phyloP scores from a whole-genome alignment of 768 basidiomycete species.

The Lentinula sp. region DNA sequence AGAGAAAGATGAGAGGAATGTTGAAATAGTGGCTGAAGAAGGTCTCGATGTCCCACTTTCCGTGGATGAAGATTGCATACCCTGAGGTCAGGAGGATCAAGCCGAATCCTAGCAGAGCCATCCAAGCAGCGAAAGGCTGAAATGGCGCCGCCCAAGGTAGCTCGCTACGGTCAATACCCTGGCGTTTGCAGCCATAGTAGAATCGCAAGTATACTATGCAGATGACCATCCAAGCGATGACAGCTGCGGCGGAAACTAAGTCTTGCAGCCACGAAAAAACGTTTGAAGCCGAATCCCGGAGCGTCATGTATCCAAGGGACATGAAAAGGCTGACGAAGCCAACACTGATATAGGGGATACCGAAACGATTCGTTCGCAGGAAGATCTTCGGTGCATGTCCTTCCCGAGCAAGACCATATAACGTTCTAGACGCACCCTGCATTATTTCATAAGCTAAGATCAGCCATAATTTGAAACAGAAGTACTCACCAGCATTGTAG shows the following conservation, averaged over 20 bases:
- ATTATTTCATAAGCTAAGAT: not conserved
- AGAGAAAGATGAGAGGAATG: conserved; percentile 36
- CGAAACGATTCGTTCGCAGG: conserved; percentile 38
- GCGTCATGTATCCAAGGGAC: not conserved
- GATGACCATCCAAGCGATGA: conserved; percentile 6
- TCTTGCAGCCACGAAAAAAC: conserved; percentile 8
- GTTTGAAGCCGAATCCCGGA: not conserved
- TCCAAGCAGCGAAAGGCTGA: conserved; percentile 23
- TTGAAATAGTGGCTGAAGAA: conserved; percentile 30
- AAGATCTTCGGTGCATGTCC: conserved; percentile 44
- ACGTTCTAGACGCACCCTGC: conserved; percentile 47
- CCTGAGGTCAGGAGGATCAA: conserved; percentile 11
- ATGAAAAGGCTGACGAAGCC: conserved; percentile 24
- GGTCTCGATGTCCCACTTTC: not conserved
- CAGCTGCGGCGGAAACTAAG: not conserved
- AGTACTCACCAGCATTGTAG: conserved; percentile 13
- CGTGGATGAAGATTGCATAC: conserved; percentile 20
- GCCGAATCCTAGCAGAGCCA: conserved; percentile 28
- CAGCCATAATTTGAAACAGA: not conserved
- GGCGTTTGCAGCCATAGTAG: conserved; percentile 8
- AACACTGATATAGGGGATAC: conserved; percentile 39
- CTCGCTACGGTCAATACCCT: conserved; percentile 13
- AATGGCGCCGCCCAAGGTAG: conserved; percentile 25
- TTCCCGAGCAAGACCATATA: conserved; percentile 47
- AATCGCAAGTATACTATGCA: not conserved